Evolutionary conservation across 805 yeast species (phyloP).

Genomic region (Candida krabiensis): DNA sequence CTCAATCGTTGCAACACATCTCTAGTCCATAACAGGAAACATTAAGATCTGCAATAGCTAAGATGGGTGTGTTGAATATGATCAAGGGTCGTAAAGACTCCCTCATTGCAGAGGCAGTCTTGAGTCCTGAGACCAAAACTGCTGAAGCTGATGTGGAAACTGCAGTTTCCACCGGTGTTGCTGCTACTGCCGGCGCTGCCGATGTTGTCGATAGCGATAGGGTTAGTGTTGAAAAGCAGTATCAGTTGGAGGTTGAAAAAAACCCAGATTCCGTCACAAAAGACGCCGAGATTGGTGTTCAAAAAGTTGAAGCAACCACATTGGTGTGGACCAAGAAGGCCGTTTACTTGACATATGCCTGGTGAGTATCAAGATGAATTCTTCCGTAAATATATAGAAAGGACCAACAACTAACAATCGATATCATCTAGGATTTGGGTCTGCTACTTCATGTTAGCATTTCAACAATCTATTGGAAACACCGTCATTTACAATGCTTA

Average conservation of each 20-base stretch:
- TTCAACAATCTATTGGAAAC: conserved; percentile 28
- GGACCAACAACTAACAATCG: no score
- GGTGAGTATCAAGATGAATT: no score
- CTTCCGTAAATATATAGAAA: no score
- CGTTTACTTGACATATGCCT: conserved; percentile 28
- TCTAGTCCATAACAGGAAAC: no score
- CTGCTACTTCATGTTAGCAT: conserved; percentile 34
- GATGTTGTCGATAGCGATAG: neutral
- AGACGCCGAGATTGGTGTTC: conserved; percentile 30
- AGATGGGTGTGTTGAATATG: conserved; percentile 3
- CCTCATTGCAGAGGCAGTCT: neutral
- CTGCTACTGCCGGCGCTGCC: neutral
- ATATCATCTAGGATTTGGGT: conserved; percentile 39
- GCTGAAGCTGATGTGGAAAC: neutral
- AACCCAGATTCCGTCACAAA: conserved; percentile 18
- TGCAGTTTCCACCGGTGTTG: neutral
- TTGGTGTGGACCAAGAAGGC: conserved; percentile 32
- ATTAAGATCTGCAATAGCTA: no score
- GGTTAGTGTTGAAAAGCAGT: neutral
- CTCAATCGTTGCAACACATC: no score
- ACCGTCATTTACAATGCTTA: conserved; percentile 26
- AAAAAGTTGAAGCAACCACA: conserved; percentile 32
- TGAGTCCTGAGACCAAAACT: neutral
- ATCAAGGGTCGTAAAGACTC: conserved; percentile 2
- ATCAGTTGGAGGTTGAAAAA: neutral